Base-by-base conservation (phyloP, 2,329 filamentous ascomycete genomes). In the Diplodia mutila region DNA sequence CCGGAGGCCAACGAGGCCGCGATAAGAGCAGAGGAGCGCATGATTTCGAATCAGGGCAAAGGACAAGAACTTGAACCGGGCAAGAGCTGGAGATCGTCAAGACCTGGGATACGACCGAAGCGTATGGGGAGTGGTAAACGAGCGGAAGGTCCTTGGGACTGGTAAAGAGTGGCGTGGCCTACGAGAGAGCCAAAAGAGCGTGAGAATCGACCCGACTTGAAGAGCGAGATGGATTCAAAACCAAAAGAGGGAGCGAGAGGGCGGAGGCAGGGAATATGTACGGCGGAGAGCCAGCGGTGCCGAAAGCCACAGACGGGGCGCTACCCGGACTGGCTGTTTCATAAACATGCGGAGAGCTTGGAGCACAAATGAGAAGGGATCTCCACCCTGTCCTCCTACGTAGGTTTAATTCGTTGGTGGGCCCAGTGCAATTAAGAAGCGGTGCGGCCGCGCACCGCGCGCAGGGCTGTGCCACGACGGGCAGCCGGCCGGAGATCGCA, bases 281-380 rank as follows among this genome's bases (percentile, higher is more conserved):
- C 34, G 39, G 65, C 55, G 54, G 54, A 53, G 66, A 49, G 34
- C 25, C 29, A 53, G 49, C 54, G 54, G 54, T 16, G 14, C 21
- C 16, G 37, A 61, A 14, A 61, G 65, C 53, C 65, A 67, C 53
- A 51, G 34, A 51, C 52, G 48, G 55, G 65, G 27, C 65, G 48
- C 54, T 61, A 61, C 34, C 29, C 21, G 55, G 34, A 37, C 25
- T 63, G 66, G 49, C 53, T 64, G 66, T 67, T 67, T 67, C 66
- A 67, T 37, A 64, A 49, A 63, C 57, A 67, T 63, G 66, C 66
- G 66, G 66, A 59, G 66, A 67, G 55, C 57, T 63, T 63, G 55
- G 49, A 48, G 55, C 55, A 57, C 66, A 67, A 67, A 63, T 55
- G 37, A 67, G 66, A 67, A 67, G 46, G 66, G 57, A 64, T 64